phyloP scores from a whole-genome alignment of 805 yeast genomes.

The Danielozyma ontarioensis region DNA sequence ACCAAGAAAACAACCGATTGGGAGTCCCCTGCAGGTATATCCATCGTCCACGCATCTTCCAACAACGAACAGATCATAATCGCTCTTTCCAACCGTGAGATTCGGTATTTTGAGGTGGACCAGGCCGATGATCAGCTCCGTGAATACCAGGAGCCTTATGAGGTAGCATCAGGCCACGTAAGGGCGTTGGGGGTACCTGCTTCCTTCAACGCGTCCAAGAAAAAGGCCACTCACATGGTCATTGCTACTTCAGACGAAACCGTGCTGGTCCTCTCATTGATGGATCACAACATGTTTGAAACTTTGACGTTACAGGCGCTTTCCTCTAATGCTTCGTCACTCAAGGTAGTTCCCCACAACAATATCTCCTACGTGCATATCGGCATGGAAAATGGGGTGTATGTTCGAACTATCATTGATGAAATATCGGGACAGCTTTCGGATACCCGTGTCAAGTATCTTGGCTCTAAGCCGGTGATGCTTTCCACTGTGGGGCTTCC shows the following conservation, averaged over 20 bases:
- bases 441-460: constrained; percentile 62
- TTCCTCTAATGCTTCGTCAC: constrained; percentile 37
- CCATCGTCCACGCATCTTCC: constrained; percentile 53
- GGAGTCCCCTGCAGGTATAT: constrained; percentile 77
- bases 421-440: constrained; percentile 49
- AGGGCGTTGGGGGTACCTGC: constrained; percentile 43
- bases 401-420: constrained; percentile 59
- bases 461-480: constrained; percentile 64
- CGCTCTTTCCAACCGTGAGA: constrained; percentile 65
- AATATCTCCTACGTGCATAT: constrained; percentile 49
- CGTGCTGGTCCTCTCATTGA: constrained; percentile 61
- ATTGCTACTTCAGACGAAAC: constrained; percentile 71
- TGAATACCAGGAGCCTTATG: constrained; percentile 63
- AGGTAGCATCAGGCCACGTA: constrained; percentile 46
- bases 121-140: constrained; percentile 53
- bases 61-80: constrained; percentile 66
- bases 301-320: constrained; percentile 61
- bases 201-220: constrained; percentile 40
- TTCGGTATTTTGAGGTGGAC: constrained; percentile 80
- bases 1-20: constrained; percentile 52
- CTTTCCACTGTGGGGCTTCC: constrained; percentile 33
- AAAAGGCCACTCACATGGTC: constrained; percentile 52
- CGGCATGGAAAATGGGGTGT: constrained; percentile 83
- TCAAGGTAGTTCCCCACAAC: constrained; percentile 17
- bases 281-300: constrained; percentile 55